Percentiles rank a stretch among this genome's conserved stretches.
Conservation (phyloP, 2,329 filamentous ascomycete genomes). For the Blastomyces parvus region DNA sequence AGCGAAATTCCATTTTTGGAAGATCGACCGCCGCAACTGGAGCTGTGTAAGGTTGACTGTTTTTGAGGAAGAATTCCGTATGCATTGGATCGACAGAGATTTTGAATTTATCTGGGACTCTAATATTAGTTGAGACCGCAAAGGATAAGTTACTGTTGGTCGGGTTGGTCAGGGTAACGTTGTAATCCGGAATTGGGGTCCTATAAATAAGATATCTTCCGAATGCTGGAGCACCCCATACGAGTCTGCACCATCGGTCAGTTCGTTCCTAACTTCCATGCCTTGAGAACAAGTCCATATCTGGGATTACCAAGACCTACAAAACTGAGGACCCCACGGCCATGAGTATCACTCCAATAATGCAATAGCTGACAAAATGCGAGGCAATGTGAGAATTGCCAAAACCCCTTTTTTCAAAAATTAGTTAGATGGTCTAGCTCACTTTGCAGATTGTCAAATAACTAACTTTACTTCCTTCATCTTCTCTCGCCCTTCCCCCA, state of each 20-base stretch:
- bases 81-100: constrained; percentile 6
- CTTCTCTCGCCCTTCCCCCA: neutral
- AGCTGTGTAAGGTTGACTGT: neutral
- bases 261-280: neutral
- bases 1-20: neutral
- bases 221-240: constrained; percentile 6
- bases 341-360: constrained; percentile 4
- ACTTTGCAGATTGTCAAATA: neutral
- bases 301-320: neutral
- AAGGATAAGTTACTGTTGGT: constrained; percentile 2
- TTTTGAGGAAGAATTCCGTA: constrained; percentile 4
- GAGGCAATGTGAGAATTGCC: constrained; percentile 7
- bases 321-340: neutral
- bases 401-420: constrained; percentile 4
- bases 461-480: constrained; percentile 3
- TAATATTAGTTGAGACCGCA: neutral
- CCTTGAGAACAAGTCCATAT: neutral
- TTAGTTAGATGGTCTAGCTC: neutral
- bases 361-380: constrained; percentile 3
- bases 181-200: constrained; percentile 5
- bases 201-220: constrained; percentile 3
- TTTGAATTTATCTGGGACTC: constrained; percentile 6
- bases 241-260: neutral
- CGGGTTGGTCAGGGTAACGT: neutral
- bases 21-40: constrained; percentile 4